These are phyloP conservation scores for Penicillium ochrochloron DNA, from an alignment of 495 filamentous ascomycete species.

Conservation along the genomic window DNA sequence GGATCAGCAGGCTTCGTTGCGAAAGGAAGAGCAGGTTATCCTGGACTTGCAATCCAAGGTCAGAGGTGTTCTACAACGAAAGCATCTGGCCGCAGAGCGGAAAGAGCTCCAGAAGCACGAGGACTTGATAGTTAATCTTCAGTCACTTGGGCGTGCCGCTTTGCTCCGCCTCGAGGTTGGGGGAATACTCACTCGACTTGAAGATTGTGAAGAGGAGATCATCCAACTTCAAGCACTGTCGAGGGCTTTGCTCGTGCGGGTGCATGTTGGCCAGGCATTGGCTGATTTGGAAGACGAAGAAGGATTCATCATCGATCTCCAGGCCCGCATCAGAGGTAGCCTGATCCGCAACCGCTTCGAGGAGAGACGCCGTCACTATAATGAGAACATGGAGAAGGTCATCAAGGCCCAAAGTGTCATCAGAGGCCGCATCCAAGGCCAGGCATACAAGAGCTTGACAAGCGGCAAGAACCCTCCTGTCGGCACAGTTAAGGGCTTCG, in stretches of 20 bases:
- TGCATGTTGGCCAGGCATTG: constrained; percentile 69
- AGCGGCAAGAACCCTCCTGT: constrained; percentile 98
- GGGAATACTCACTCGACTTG: constrained; percentile 70
- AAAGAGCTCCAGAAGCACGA: constrained; percentile 64
- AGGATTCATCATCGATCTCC: constrained; percentile 70
- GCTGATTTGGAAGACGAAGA: constrained; percentile 81
- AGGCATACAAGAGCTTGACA: constrained; percentile 95
- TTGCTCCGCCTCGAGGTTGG: constrained; percentile 74
- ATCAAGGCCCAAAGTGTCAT: constrained; percentile 98
- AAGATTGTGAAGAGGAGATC: constrained; percentile 78
- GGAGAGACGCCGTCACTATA: constrained; percentile 85
- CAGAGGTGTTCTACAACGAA: constrained; percentile 52
- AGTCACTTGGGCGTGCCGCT: constrained; percentile 76
- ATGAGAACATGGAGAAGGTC: constrained; percentile 97
- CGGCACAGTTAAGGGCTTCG: constrained; percentile 94
- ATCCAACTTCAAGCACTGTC: constrained; percentile 71
- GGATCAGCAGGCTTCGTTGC: constrained; percentile 37
- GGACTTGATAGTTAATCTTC: constrained; percentile 63
- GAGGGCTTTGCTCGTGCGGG: constrained; percentile 78
- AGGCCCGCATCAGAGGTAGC: constrained; percentile 73
- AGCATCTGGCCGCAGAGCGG: constrained; percentile 47
- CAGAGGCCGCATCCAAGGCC: constrained; percentile 88
- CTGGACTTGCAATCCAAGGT: constrained; percentile 51
- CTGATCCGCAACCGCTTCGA: constrained; percentile 75
- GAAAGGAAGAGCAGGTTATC: constrained; percentile 39